Percentiles rank a stretch among this genome's conserved stretches.
Conservation (phyloP, 2,329 filamentous ascomycete genomes). For the Atkinsonella hypoxylon region DNA sequence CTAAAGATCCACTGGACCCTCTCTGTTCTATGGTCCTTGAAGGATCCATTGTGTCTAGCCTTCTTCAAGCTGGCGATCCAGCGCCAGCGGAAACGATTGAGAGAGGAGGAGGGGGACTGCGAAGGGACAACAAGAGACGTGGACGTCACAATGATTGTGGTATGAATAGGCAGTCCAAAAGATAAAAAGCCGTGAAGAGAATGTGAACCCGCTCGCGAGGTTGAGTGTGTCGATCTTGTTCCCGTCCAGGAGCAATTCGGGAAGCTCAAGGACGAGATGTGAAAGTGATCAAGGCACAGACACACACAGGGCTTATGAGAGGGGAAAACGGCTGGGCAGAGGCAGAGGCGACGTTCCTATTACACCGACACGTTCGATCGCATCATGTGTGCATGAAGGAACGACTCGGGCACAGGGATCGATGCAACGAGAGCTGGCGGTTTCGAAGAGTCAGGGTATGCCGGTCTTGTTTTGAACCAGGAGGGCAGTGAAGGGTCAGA, state of each 20-base stretch:
- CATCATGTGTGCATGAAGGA: constrained; percentile 5
- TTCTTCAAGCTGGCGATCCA: constrained; percentile 9
- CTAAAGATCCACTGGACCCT: constrained; percentile 15
- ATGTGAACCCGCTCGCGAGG: neutral
- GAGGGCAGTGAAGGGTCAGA: neutral
- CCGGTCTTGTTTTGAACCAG: neutral
- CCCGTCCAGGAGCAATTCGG: neutral
- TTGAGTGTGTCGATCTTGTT: neutral
- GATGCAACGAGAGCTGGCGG: neutral
- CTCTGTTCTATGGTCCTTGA: constrained; percentile 21
- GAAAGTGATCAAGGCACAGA: neutral
- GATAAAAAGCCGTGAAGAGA: neutral
- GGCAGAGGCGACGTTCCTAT: neutral
- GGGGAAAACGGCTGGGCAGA: neutral
- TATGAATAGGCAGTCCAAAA: neutral
- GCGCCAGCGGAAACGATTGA: constrained; percentile 7
- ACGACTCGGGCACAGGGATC: neutral
- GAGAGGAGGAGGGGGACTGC: neutral
- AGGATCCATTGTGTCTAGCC: constrained; percentile 20
- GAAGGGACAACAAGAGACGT: neutral
- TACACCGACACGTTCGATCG: neutral
- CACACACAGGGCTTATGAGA: neutral
- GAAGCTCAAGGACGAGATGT: neutral
- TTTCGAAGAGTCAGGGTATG: neutral
- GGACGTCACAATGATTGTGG: neutral